These are phyloP conservation scores for Fistulinella prunicolor DNA, from an alignment of 768 basidiomycete species.

Conservation along the genomic window DNA sequence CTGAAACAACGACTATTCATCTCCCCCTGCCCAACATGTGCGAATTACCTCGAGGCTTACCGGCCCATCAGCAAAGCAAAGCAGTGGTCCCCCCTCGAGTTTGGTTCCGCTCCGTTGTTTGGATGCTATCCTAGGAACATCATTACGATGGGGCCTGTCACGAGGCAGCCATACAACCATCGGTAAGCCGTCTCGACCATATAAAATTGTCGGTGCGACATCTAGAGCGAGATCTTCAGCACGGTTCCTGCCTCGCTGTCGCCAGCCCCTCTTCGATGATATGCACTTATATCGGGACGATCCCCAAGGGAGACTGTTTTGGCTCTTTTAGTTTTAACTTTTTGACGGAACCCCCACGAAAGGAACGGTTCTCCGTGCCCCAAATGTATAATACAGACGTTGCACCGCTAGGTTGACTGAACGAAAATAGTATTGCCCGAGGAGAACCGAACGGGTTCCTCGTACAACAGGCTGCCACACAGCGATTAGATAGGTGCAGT, in stretches of 20 bases:
- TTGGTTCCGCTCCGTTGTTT: conserved; percentile 14
- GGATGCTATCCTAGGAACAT: conserved; percentile 1
- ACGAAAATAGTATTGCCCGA: conserved; percentile 32
- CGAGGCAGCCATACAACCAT: conserved; percentile 9
- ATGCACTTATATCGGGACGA: conserved; percentile 16
- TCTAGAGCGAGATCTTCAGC: conserved; percentile 6
- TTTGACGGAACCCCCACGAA: conserved; percentile 28
- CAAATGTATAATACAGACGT: conserved; percentile 22
- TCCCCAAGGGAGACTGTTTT: conserved; percentile 29
- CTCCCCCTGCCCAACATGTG: not conserved
- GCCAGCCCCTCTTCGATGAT: conserved; percentile 17
- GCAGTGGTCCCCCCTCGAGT: conserved; percentile 1
- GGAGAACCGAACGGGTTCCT: conserved; percentile 30
- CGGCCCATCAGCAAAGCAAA: conserved; percentile 2
- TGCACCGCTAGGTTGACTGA: conserved; percentile 11
- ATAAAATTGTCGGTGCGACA: conserved; percentile 13
- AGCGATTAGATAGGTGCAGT: conserved; percentile 18
- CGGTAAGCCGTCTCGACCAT: conserved; percentile 25
- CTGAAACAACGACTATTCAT: conserved; percentile 1
- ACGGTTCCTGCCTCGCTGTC: conserved; percentile 15
- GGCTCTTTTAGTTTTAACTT: conserved; percentile 36
- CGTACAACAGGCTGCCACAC: conserved; percentile 24
- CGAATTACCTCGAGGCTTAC: conserved; percentile 4
- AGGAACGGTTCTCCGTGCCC: conserved; percentile 16
- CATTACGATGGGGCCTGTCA: conserved; percentile 7